A percentile compares a stretch with the other conserved stretches of the same genome.
Evolutionary conservation across 495 filamentous ascomycete genomes (phyloP).

Genomic region (Podospora conica): DNA sequence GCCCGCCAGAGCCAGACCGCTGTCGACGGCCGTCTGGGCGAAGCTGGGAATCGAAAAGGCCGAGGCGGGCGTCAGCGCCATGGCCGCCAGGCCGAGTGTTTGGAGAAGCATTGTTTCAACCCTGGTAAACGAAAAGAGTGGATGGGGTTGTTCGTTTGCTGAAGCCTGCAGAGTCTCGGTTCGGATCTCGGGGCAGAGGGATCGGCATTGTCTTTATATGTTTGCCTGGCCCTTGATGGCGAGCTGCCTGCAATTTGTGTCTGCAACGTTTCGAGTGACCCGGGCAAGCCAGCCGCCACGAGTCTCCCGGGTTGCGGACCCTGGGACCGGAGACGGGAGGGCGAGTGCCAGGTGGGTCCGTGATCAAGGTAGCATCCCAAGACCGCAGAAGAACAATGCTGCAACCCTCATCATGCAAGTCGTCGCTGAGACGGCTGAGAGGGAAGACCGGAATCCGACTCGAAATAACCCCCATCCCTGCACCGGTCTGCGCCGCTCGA

Average conservation of each 20-base stretch:
- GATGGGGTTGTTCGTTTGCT: neutral
- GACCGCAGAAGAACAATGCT: slow-evolving; percentile 1
- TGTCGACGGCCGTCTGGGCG: slow-evolving; percentile 19
- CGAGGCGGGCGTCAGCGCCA: neutral
- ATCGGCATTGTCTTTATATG: slow-evolving; percentile 10
- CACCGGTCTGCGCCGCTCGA: neutral
- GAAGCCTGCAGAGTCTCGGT: neutral
- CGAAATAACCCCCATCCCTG: slow-evolving; percentile 9
- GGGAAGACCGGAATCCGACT: neutral
- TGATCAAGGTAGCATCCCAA: slow-evolving; percentile 1
- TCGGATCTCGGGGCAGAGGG: slow-evolving; percentile 2
- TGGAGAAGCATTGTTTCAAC: neutral
- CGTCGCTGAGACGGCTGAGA: slow-evolving; percentile 3
- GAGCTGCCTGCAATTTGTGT: slow-evolving; percentile 1
- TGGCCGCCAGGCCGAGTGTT: neutral
- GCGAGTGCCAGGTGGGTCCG: neutral
- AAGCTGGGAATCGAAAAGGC: slow-evolving; percentile 11
- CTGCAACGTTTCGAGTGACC: slow-evolving; percentile 7
- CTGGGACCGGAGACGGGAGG: neutral
- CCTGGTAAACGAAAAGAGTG: neutral
- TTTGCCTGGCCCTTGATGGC: neutral
- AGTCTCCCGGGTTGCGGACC: neutral
- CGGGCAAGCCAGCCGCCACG: slow-evolving; percentile 4
- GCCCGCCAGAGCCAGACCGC: slow-evolving; percentile 16
- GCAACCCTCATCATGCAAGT: slow-evolving; percentile 10